Percentiles rank a stretch among this genome's conserved stretches.
Conservation (phyloP, 331 rosid species). For the Malus hybrid region DNA sequence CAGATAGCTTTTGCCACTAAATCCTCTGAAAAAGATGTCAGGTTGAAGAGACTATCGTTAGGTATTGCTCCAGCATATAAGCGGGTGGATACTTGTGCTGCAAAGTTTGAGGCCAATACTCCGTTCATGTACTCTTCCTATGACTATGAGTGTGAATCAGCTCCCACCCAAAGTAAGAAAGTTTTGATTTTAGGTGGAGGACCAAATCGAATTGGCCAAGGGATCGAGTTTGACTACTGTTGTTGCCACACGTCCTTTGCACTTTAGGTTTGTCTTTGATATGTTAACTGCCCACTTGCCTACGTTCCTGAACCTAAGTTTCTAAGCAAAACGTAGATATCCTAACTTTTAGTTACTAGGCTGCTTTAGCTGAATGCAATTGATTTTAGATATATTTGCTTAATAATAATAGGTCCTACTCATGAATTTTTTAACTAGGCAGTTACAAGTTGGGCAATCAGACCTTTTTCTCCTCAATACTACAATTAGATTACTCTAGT, state of each 20-base stretch:
- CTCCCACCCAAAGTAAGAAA: conserved; percentile 75
- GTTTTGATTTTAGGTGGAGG: conserved; percentile 96
- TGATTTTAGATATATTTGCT: neutral
- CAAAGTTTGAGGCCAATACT: conserved; percentile 97
- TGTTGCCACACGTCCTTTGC: conserved; percentile 96
- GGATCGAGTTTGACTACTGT: conserved; percentile 98
- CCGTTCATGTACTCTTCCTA: conserved; percentile 98
- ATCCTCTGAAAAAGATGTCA: conserved; percentile 74
- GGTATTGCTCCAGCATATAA: conserved; percentile 80
- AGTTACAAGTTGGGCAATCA: neutral
- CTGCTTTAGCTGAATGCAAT: neutral
- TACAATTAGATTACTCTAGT: neutral
- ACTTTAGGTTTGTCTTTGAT: conserved; percentile 59
- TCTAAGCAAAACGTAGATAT: neutral
- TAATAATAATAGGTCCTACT: neutral
- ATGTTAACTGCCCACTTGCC: neutral
- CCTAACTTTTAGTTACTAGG: neutral
- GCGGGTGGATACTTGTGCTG: conserved; percentile 97
- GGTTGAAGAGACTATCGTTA: conserved; percentile 52
- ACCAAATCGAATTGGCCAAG: conserved; percentile 98
- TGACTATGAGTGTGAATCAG: conserved; percentile 95
- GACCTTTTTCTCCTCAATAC: neutral
- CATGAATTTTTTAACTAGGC: neutral
- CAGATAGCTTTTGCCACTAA: conserved; percentile 94
- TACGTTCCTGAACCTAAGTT: neutral